Evolutionary conservation across 768 basidiomycete genomes (phyloP).

Genomic region (Mycena floridula): DNA sequence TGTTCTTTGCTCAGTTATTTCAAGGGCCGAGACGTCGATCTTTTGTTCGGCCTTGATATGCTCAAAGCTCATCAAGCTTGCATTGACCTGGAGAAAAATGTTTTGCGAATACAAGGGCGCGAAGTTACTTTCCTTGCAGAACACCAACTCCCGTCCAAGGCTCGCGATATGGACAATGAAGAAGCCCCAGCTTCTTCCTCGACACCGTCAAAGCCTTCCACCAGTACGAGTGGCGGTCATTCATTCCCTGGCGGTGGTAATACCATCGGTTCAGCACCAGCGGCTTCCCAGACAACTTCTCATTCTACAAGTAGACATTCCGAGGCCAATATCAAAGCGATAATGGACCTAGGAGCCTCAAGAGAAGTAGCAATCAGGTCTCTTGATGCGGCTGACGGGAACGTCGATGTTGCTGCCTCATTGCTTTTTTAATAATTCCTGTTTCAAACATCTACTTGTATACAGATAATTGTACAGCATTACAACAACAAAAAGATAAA

Average conservation of each 20-base stretch:
- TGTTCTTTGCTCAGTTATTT: not conserved
- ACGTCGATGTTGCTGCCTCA: slow-evolving; percentile 84
- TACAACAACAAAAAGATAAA: not conserved
- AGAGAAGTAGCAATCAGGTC: slow-evolving; percentile 73
- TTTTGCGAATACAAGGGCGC: slow-evolving; percentile 86
- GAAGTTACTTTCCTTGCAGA: slow-evolving; percentile 89
- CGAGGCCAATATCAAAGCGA: slow-evolving; percentile 54
- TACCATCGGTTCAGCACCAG: slow-evolving; percentile 45
- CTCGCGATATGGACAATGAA: slow-evolving; percentile 35
- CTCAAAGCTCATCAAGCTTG: slow-evolving; percentile 94
- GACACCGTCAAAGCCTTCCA: slow-evolving; percentile 14
- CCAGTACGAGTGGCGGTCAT: slow-evolving; percentile 12
- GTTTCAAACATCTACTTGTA: slow-evolving; percentile 12
- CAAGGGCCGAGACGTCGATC: slow-evolving; percentile 86
- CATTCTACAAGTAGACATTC: slow-evolving; percentile 31
- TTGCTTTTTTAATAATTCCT: slow-evolving; percentile 55
- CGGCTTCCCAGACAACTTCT: slow-evolving; percentile 5
- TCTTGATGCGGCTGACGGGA: slow-evolving; percentile 77
- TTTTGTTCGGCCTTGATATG: slow-evolving; percentile 99
- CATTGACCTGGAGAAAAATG: slow-evolving; percentile 88
- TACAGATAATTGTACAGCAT: slow-evolving; percentile 1
- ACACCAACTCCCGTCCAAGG: slow-evolving; percentile 89
- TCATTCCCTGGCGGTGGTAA: slow-evolving; percentile 69
- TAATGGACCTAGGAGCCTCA: slow-evolving; percentile 75
- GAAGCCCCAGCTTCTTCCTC: slow-evolving; percentile 13